Conservation (phyloP, 352 stramenopile species). For the Thalassiosira hispida region DNA sequence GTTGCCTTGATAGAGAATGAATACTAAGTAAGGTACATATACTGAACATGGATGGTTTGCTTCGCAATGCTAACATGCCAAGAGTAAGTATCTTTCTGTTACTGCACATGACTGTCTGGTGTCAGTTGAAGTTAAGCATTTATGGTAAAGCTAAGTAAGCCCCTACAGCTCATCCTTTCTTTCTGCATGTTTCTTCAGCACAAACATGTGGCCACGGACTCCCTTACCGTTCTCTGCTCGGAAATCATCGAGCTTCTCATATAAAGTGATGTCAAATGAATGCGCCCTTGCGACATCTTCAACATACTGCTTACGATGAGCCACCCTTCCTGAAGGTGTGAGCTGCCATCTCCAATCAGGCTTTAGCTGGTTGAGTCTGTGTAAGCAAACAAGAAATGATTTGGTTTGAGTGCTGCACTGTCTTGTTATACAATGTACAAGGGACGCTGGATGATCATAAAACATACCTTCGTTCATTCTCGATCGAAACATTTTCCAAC, state of each 20-base stretch:
- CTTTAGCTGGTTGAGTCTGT: constrained; percentile 56
- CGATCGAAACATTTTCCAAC: constrained; percentile 70
- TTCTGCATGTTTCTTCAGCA: constrained; percentile 54
- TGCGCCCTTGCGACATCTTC: constrained; percentile 36
- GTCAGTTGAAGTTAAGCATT: too few relatives aligned
- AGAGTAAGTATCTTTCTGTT: too few relatives aligned
- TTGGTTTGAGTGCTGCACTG: too few relatives aligned
- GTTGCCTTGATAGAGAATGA: too few relatives aligned
- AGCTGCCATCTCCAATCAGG: constrained; percentile 80
- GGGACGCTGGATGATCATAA: neutral
- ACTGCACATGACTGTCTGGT: too few relatives aligned
- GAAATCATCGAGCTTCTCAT: constrained; percentile 74
- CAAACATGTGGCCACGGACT: constrained; percentile 55
- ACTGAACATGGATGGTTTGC: too few relatives aligned
- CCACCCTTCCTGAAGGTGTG: constrained; percentile 67
- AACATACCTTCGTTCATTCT: constrained; percentile 52
- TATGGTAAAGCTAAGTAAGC: too few relatives aligned
- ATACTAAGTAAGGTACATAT: too few relatives aligned
- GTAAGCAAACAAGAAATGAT: neutral
- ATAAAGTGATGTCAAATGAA: constrained; percentile 67
- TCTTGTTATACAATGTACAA: neutral
- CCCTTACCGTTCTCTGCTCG: constrained; percentile 59
- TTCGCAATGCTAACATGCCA: too few relatives aligned
- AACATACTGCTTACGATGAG: constrained; percentile 73
- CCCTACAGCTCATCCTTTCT: constrained; percentile 27